These are phyloP conservation scores for Colletotrichum incanum DNA, from an alignment of 2,329 filamentous ascomycete genomes.

Conservation along the genomic window DNA sequence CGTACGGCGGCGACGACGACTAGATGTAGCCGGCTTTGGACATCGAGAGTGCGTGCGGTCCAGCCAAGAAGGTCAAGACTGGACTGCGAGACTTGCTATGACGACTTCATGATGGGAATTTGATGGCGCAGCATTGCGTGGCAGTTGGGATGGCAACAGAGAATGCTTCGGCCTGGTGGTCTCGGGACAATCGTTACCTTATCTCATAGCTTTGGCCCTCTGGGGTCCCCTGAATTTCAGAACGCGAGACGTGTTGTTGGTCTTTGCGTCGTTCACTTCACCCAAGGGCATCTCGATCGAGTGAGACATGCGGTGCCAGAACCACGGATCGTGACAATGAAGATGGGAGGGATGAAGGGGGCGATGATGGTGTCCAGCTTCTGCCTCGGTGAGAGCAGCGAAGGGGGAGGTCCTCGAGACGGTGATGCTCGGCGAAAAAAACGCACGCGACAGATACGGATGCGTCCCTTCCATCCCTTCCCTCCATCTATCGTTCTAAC, in stretches of 20 bases:
- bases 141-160: constrained; percentile 29
- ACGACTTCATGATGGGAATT: constrained; percentile 34
- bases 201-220: constrained; percentile 16
- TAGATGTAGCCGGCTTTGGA: constrained; percentile 6
- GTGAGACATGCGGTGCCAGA: constrained; percentile 6
- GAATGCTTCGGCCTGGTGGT: constrained; percentile 30
- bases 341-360: not conserved
- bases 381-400: constrained; percentile 8
- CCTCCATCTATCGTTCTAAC: not conserved
- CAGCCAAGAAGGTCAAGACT: not conserved
- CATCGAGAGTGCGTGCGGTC: constrained; percentile 9
- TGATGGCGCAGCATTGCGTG: constrained; percentile 38
- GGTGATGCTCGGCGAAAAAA: not conserved
- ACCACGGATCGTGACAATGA: not conserved
- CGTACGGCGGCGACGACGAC: constrained; percentile 52
- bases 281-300: not conserved
- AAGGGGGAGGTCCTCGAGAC: not conserved
- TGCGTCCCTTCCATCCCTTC: not conserved
- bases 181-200: constrained; percentile 28
- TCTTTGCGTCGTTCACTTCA: constrained; percentile 21
- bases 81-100: constrained; percentile 28
- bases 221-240: constrained; percentile 29
- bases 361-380: not conserved
- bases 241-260: constrained; percentile 26
- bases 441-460: constrained; percentile 4